A percentile compares a stretch with the other conserved stretches of the same genome.
phyloP scores from a whole-genome alignment of 129 eudicot genomes.

The Helianthus tuberosus region DNA sequence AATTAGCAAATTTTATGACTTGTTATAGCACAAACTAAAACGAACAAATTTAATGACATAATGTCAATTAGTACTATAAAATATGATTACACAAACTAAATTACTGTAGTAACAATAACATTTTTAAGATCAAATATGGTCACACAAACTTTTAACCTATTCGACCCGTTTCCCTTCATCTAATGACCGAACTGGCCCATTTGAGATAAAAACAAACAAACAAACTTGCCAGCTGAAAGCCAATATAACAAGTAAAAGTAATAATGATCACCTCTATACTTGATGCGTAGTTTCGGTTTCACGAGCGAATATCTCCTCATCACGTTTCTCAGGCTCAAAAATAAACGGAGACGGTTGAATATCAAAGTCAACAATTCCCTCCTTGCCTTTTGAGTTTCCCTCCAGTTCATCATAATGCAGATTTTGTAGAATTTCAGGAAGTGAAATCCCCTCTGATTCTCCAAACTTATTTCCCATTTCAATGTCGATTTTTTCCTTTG shows the following conservation, averaged over 20 bases:
- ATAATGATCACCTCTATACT: constrained; percentile 40
- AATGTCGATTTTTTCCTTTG: constrained; percentile 78
- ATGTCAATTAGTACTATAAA: neutral
- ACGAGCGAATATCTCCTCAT: constrained; percentile 32
- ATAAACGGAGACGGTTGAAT: constrained; percentile 36
- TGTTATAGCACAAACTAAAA: neutral
- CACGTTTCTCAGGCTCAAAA: constrained; percentile 46
- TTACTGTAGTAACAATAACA: neutral
- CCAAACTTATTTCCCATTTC: constrained; percentile 60
- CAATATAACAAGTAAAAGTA: neutral
- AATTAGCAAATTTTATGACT: neutral
- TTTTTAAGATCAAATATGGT: neutral
- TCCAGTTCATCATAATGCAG: constrained; percentile 69
- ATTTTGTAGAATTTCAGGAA: constrained; percentile 83
- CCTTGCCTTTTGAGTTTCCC: constrained; percentile 45
- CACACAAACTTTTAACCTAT: neutral
- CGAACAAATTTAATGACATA: constrained; percentile 5
- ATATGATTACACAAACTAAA: neutral
- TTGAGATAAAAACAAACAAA: neutral
- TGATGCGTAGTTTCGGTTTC: constrained; percentile 26
- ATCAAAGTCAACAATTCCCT: constrained; percentile 41
- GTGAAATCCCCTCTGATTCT: constrained; percentile 55
- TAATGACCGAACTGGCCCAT: neutral
- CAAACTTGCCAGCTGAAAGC: constrained; percentile 4
- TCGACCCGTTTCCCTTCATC: neutral